Conservation (phyloP, 148 eudicot species). For the Linanthus parryae region DNA sequence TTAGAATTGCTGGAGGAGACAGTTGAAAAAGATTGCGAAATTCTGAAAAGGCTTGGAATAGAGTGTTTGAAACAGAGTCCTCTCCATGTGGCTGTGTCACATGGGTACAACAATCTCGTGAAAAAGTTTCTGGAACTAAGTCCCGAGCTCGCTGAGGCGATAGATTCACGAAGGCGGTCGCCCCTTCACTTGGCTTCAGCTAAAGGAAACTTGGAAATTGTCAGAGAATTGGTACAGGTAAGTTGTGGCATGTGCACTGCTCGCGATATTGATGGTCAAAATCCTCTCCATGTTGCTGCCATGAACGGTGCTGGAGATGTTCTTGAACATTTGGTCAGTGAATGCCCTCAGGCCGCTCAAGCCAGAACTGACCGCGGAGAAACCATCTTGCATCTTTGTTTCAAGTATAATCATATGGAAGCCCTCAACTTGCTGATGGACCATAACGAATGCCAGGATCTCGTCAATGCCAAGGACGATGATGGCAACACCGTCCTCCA, state of each 20-base stretch:
- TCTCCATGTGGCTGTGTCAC: slow-evolving; percentile 23
- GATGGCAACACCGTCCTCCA: too few species aligned
- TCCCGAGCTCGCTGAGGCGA: background rate
- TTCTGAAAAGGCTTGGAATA: too few species aligned
- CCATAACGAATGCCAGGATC: too few species aligned
- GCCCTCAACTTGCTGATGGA: too few species aligned
- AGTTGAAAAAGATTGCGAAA: too few species aligned
- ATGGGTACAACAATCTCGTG: slow-evolving; percentile 7
- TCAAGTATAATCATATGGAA: too few species aligned
- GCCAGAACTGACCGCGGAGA: too few species aligned
- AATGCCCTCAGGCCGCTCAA: too few species aligned
- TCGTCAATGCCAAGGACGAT: too few species aligned
- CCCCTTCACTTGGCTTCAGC: background rate
- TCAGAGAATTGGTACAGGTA: background rate
- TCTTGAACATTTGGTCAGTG: slow-evolving; percentile 13
- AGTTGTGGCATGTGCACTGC: slow-evolving; percentile 5
- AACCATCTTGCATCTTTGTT: too few species aligned
- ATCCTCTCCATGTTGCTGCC: slow-evolving; percentile 23
- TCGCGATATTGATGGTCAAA: slow-evolving; percentile 16
- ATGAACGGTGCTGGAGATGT: slow-evolving; percentile 16
- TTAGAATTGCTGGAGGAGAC: too few species aligned
- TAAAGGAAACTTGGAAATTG: background rate
- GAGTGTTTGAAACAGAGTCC: too few species aligned
- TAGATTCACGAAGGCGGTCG: background rate
- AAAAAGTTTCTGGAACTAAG: background rate